These are phyloP conservation scores for Ulota crispa DNA, from an alignment of 225 moss, liverwort and hornwort genomes.

Conservation along the genomic window DNA sequence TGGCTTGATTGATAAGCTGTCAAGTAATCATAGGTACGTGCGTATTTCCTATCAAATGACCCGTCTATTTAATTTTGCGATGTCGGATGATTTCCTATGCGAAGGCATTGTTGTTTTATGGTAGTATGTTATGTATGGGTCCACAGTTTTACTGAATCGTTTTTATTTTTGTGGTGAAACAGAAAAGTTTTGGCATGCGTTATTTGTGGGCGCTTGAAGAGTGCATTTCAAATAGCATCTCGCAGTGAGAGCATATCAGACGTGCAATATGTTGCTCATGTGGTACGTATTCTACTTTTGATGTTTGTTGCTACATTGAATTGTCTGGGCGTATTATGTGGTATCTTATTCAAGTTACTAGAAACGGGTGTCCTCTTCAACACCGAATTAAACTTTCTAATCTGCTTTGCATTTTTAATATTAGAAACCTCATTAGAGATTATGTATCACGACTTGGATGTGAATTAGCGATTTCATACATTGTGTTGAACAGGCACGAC, in stretches of 20 bases:
- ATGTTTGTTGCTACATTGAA: neutral
- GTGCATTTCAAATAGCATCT: conserved; percentile 94
- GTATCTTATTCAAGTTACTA: neutral
- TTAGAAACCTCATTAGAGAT: neutral
- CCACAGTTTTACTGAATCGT: neutral
- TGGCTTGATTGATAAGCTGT: conserved; percentile 85
- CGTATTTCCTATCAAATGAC: neutral
- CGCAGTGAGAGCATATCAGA: conserved; percentile 72
- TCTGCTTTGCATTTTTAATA: neutral
- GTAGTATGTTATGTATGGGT: neutral
- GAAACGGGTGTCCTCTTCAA: neutral
- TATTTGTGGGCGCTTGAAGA: conserved; percentile 90
- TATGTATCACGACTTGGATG: neutral
- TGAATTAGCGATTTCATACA: neutral
- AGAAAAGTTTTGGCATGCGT: conserved; percentile 97
- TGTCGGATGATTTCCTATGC: neutral
- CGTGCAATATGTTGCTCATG: conserved; percentile 95
- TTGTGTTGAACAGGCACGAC: conserved; percentile 49
- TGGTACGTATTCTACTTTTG: conserved; percentile 47
- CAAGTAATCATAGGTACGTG: conserved; percentile 77
- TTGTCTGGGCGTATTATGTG: neutral
- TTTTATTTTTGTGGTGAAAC: conserved; percentile 24
- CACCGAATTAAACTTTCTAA: neutral
- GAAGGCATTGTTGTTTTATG: neutral
- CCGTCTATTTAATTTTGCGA: neutral